Evolutionary conservation across 2,329 filamentous ascomycete species (phyloP), one percentile per base, ranked within the genome.

Genomic region (Ophiostoma quercus): DNA sequence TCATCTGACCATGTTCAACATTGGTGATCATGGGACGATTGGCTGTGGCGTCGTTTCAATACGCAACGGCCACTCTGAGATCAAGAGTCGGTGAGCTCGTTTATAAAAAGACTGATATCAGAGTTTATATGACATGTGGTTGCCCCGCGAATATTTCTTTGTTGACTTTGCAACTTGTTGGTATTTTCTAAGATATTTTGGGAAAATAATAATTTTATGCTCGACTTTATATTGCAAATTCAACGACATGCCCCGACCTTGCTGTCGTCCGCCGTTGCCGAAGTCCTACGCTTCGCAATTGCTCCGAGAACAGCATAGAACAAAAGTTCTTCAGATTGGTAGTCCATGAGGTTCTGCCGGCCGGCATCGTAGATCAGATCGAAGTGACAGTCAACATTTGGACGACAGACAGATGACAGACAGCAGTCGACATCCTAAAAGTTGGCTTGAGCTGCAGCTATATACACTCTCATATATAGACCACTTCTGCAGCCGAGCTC

Each of bases 391-490:
- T 2, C 34, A 3, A 34, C 34, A 29, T 1, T 1, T 2, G 25
- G 25, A 29, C 25, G 25, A 29, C 25, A 29, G 25, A 29, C 25
- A 2, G 25, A 29, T 29, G 34, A 34, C 34, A 34, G 34, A 34
- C 34, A 34, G 34, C 34, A 34, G 34, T 6, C 34, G 34, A 29
- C 34, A 34, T 34, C 34, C 34, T 6, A 19, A 47, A 25, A 57
- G 51, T 57, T 57, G 51, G 51, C 51, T 57, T n/a, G n/a, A 57
- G 51, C 51, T 57, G 51, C 51, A 57, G 51, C 22, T 57, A 57
- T 57, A 57, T 11, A 57, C 4, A 47, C 16, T 7, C 51, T 25
- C 8, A 25, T 57, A 22, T 57, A 57, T 57, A 57, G 8, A 57
- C n/a, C 51, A 57, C 51, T 57, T 57, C n/a, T 25, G n/a, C 51